Evolutionary conservation across 1,139 yeast genomes (phyloP), one percentile per base, ranked within the genome.

Genomic region (Pneumocystis oryctolagi): DNA sequence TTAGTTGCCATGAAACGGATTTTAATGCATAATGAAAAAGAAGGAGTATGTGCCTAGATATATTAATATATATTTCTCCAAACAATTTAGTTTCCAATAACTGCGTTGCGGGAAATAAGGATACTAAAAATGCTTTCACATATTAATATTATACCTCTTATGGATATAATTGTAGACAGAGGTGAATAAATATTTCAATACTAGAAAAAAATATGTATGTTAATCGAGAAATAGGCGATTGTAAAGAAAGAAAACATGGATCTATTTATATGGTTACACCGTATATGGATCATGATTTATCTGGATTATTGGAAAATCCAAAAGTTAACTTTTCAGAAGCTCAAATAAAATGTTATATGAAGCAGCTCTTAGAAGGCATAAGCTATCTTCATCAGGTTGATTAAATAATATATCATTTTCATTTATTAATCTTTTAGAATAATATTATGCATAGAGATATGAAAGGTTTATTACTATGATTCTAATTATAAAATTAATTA

Each of bases 21-120:
- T 61, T 77, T 90, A 30, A 82, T 87, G 67, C 92, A 87, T 70
- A 86, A 87, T 63, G 89, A 87, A 60, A 88, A 87, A 69, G 96
- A 89, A 69, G 92, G 96, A 3, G 70, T 68, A 66, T 42, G 68
- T 40, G 14, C 32, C 31, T 25, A 56, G 18, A 28, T 47, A 5
- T 28, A 30, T 59, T 32, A 16, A 34, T 37, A 39, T 12, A 1
- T 30, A n/a, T 28, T 32, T 47, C 42, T 28, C 25, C 30, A 32
- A 37, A 18, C 16, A 32, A 37, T 37, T 31, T 57, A 68, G 40
- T 89, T 92, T 72, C 98, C 99, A 0, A 84, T 94, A 31, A 94
- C 98, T 0, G 97, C 98, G 3, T 81, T 90, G 74, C 79, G 99
- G 67, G 99, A 94, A 71, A 89, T 92, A 66, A 82, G 87, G 28